These are phyloP conservation scores for Cryphonectria japonica DNA, from an alignment of 2,329 filamentous ascomycete genomes.

Conservation along the genomic window DNA sequence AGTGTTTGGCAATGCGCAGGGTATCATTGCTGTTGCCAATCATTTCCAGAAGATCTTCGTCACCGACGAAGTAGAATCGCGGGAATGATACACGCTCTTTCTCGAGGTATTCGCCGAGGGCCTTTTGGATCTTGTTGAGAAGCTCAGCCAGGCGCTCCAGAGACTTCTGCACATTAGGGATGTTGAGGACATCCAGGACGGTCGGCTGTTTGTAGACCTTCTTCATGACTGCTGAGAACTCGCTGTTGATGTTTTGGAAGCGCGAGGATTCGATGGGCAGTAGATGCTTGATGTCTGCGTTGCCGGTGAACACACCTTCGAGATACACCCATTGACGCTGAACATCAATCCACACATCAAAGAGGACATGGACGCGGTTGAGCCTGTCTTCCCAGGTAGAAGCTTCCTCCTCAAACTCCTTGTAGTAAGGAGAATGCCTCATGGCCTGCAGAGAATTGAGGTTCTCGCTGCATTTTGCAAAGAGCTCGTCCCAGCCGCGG, in stretches of 20 bases:
- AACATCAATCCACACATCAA: constrained; percentile 99
- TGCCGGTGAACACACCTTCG: constrained; percentile 97
- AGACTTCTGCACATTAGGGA: constrained; percentile 93
- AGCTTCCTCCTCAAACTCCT: constrained; percentile 98
- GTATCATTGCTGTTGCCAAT: constrained; percentile 99
- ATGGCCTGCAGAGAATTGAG: constrained; percentile 97
- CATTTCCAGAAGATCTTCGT: constrained; percentile 97
- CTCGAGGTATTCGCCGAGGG: constrained; percentile 96
- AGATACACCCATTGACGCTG: constrained; percentile 99
- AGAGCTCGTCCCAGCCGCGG: constrained; percentile 96
- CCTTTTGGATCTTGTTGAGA: constrained; percentile 98
- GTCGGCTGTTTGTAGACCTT: constrained; percentile 97
- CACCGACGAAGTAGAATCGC: constrained; percentile 98
- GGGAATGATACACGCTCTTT: constrained; percentile 97
- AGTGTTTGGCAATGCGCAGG: constrained; percentile 93
- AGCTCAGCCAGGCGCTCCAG: constrained; percentile 94
- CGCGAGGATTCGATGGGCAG: constrained; percentile 94
- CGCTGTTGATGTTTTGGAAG: constrained; percentile 99
- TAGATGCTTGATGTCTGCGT: constrained; percentile 97
- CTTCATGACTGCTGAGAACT: constrained; percentile 99
- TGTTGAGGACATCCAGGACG: constrained; percentile 93
- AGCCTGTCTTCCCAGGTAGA: constrained; percentile 97
- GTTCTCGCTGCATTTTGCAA: constrained; percentile 98
- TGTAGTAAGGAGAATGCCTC: constrained; percentile 99
- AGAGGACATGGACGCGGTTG: constrained; percentile 94